Conservation (phyloP, 2,329 filamentous ascomycete genomes). For the Diaporthe australafricana region DNA sequence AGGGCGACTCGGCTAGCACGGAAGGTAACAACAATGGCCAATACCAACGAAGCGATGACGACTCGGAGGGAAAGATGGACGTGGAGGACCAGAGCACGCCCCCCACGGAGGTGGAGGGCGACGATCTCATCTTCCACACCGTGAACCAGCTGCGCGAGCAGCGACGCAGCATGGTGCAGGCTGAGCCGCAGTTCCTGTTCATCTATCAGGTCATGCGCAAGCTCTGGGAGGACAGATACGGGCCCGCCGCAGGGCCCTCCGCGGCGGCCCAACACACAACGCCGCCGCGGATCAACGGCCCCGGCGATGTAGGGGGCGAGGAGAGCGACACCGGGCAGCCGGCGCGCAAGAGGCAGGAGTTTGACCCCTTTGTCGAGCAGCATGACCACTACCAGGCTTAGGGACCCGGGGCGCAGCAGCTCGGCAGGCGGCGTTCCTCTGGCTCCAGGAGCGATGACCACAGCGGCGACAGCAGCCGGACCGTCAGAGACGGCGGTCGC, state of each 20-base stretch:
- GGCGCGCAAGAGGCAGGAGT: slow-evolving; percentile 65
- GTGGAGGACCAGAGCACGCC: slow-evolving; percentile 21
- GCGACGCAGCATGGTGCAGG: slow-evolving; percentile 95
- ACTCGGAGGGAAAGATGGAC: slow-evolving; percentile 36
- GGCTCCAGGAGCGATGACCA: neutral
- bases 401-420: slow-evolving; percentile 37
- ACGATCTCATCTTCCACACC: slow-evolving; percentile 80
- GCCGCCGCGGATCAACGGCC: neutral
- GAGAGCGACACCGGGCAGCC: slow-evolving; percentile 53
- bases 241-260: slow-evolving; percentile 36
- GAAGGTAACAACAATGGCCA: slow-evolving; percentile 37
- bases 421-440: slow-evolving; percentile 25
- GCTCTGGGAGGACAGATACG: slow-evolving; percentile 76
- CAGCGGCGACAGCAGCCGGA: too few species aligned
- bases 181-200: slow-evolving; percentile 85
- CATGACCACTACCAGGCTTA: slow-evolving; percentile 23
- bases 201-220: slow-evolving; percentile 88
- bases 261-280: slow-evolving; percentile 22
- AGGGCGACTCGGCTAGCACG: slow-evolving; percentile 37
- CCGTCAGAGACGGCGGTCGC: neutral
- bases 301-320: slow-evolving; percentile 42
- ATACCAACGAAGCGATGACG: slow-evolving; percentile 44
- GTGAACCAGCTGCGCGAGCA: slow-evolving; percentile 88
- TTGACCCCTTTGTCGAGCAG: slow-evolving; percentile 57
- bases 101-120: slow-evolving; percentile 43